Base-by-base conservation (phyloP, 768 basidiomycete genomes). In the Botryobasidium botryosum region DNA sequence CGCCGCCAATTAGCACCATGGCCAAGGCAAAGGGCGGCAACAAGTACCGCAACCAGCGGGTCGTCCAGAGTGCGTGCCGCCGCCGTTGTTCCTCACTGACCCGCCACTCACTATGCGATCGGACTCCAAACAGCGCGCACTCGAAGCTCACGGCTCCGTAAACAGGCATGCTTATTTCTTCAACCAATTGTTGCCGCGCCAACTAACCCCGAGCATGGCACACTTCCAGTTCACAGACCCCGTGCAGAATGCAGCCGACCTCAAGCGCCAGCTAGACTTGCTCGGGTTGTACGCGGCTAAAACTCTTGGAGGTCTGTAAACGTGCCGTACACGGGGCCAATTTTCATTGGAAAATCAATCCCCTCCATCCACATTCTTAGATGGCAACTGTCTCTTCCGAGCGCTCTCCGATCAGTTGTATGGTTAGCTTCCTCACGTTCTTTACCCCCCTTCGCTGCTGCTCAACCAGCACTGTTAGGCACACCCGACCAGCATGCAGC, bases 301-400 rank as follows among this genome's bases (percentile, higher is more conserved):
- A 51, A 91, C 83, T 15, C 61, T 85, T 35, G 87, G 85, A 29
- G 43, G n/a, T 6, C n/a, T 13, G 36, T 32, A 12, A 21, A 12
- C 25, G 23, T 15, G 18, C 32, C 41, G 83, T 21, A 5, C 36
- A 18, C 10, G 10, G 10, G 10, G 20, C 21, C 12, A n/a, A 24
- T 41, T 41, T 5, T 25, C 6, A n/a, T 21, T 21, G 5, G 6
- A 41, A 28, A 6, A 41, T 5, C 8, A 7, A 18, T 23, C 4
- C 4, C 20, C 5, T 23, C 24, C 7, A 20, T 8, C n/a, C 6
- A 32, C 47, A 8, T 37, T 35, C 23, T 47, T 55, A 20, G 61
- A 92, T 60, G 88, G 90, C 38, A 92, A 91, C 63, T 94, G 88
- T 61, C 73, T 94, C 51, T 94, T 91, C 62, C 78, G 87, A 37